Conservation (phyloP, 2,329 filamentous ascomycete genomes). For the Ceratocystis albifundus region DNA sequence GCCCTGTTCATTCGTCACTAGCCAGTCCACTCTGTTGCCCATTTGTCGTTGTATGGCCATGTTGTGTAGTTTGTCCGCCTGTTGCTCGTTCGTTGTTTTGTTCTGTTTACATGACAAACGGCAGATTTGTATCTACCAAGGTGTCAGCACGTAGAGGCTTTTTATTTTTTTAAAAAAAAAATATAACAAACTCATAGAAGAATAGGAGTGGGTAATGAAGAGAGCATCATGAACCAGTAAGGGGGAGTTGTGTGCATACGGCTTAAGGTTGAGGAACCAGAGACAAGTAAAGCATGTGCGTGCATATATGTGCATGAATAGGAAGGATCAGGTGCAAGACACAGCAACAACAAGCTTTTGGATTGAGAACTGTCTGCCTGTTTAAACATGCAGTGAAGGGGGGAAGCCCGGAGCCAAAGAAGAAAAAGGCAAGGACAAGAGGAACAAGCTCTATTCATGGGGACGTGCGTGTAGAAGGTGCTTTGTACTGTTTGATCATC, state of each 20-base stretch:
- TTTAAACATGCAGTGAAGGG: not conserved
- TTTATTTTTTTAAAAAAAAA: not conserved
- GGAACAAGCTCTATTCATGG: not conserved
- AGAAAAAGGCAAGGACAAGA: not conserved
- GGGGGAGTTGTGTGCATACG: not conserved
- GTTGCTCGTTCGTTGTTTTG: constrained; percentile 1
- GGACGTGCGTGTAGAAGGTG: constrained; percentile 13
- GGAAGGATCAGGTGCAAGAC: not conserved
- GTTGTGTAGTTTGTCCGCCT: not conserved
- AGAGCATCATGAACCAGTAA: not conserved
- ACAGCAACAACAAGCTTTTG: not conserved
- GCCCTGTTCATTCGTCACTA: not conserved
- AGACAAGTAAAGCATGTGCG: not conserved
- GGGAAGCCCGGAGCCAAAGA: not conserved
- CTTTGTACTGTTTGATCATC: constrained; percentile 21
- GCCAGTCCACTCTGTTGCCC: not conserved
- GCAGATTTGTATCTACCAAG: constrained; percentile 46
- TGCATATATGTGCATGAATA: not conserved
- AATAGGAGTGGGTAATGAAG: not conserved
- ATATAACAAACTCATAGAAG: not conserved
- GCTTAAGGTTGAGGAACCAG: not conserved
- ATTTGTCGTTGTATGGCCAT: not conserved
- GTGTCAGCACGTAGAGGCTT: constrained; percentile 21
- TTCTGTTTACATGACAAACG: constrained; percentile 48
- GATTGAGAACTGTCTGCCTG: not conserved